Evolutionary conservation across 2,329 filamentous ascomycete species (phyloP), one percentile per base, ranked within the genome.

Genomic region (Didymella pinodella): DNA sequence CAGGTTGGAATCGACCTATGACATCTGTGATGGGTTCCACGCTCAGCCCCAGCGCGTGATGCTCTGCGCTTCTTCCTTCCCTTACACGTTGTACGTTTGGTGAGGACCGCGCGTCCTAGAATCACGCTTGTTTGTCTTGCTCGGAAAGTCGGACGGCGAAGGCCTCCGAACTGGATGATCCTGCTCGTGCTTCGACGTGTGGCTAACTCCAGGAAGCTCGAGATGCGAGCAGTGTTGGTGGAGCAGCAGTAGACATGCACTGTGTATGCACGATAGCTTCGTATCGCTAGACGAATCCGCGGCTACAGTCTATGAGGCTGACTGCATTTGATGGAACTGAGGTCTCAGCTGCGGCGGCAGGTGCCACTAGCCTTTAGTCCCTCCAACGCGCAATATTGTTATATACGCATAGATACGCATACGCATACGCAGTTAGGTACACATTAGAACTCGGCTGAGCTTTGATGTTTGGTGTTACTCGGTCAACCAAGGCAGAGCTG

Each of bases 381-480:
- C 38, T 29, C 14, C 16, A 38, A 57, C 32, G 48, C 41, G 47
- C 34, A 51, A 25, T 41, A 18, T 25, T 25, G 26, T 20, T 43
- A 26, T 32, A 29, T 44, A 48, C 34, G 48, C 45, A 41, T 26
- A 16, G 3, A 50, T 54, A 43, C 56, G 50, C 18, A 54, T 54
- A 59, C 50, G 50, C 50, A 34, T 22, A 22, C 22, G 22, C 22
- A 18, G 18, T 18, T 18, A 18, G 18, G 18, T 18, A 18, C 18
- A 18, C 18, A 18, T 18, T 18, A 36, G 34, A 47, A 36, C 26
- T 25, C 6, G n/a, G 41, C 12, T 29, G 32, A n/a, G 50, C 56
- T 50, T 54, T 40, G 41, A 20, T 47, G 40, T 46, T 54, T 54
- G 46, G 26, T 29, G 50, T 14, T 25, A 3, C 18, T 25, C 12